Base-by-base conservation (phyloP, 139 green algal genomes). In the Yamagishiella unicocca region DNA sequence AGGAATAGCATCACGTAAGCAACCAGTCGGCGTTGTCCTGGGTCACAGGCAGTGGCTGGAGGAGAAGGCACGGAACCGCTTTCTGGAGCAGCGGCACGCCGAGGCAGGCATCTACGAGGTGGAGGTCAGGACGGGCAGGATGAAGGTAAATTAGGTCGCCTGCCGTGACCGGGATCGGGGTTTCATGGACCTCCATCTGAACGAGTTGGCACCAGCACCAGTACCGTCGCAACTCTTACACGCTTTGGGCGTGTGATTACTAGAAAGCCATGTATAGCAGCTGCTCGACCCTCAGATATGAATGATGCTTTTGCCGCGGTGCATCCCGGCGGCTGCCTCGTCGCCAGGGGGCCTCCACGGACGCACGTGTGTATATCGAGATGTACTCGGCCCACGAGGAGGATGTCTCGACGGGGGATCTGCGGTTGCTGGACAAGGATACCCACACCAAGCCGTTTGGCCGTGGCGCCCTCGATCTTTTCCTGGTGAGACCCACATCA, bases 291-390 rank as follows among this genome's bases (percentile, higher is more conserved):
- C n/a, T n/a, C n/a, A n/a, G n/a, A n/a, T n/a, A n/a, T n/a, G n/a
- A n/a, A n/a, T n/a, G n/a, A n/a, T n/a, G n/a, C n/a, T n/a, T n/a
- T n/a, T n/a, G n/a, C n/a, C n/a, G n/a, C n/a, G n/a, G n/a, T n/a
- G 66, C 66, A 46, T 35, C n/a, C 4, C 64, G 2, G 33, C 2
- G 12, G 29, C 25, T 78, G 2, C 38, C 40, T 78, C 71, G 6
- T 33, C 21, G 21, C n/a, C 88, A 93, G 82, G 94, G 89, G 1
- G 89, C 92, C 1, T 91, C 82, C 78, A 95, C 94, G 40, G 91
- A 93, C 55, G 89, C 94, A 19, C 89, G 91, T 2, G 92, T 96
- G 14, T 94, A 93, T 37, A 22, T 97, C 29, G 93, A 96, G 87
- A 88, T 96, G 83, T 91, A 86, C 61, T 90, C 90, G 3, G 70